Evolutionary conservation across 2,329 filamentous ascomycete species (phyloP), one percentile per base, ranked within the genome.

Genomic region (Pochonia chlamydosporia): DNA sequence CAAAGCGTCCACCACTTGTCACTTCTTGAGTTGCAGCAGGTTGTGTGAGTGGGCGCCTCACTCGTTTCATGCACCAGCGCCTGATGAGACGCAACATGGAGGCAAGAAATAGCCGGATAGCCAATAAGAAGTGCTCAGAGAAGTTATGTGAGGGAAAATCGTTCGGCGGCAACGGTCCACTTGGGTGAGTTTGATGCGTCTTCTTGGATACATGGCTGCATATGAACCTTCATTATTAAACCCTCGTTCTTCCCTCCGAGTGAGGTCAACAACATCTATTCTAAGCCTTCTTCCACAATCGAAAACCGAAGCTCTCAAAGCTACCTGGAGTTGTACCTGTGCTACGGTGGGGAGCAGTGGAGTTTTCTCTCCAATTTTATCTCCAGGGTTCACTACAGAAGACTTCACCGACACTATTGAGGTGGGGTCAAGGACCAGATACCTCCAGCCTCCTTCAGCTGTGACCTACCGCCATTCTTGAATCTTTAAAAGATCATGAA

Each of bases 371-470:
- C 45, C 49, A 53, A 40, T 33, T 46, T 47, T 46, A 33, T 24
- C 40, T 21, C 46, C 44, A 47, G 44, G 49, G 35, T 28, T 35
- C 37, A 5, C 30, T n/a, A n/a, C n/a, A n/a, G n/a, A n/a, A n/a
- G n/a, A n/a, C 49, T 48, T 53, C 51, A 53, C 51, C 51, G 51
- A 53, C 51, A 44, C 36, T 28, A 33, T 35, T 26, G 23, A 52
- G 44, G 47, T 46, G 46, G 47, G 44, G 47, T 40, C 28, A 16
- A 40, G 28, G 28, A 21, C 13, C 31, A 28, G 33, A 39, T 20
- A 16, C 13, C 18, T 5, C 35, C 35, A 39, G 14, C 35, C 26
- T 25, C 30, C n/a, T 24, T 5, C 26, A 23, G 30, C 35, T 26
- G 49, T 45, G 23, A 50, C 24, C 39, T 41, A 40, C 36, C 44